phyloP scores from a whole-genome alignment of 108 stramenopile genomes.

The Fragilaria radians region DNA sequence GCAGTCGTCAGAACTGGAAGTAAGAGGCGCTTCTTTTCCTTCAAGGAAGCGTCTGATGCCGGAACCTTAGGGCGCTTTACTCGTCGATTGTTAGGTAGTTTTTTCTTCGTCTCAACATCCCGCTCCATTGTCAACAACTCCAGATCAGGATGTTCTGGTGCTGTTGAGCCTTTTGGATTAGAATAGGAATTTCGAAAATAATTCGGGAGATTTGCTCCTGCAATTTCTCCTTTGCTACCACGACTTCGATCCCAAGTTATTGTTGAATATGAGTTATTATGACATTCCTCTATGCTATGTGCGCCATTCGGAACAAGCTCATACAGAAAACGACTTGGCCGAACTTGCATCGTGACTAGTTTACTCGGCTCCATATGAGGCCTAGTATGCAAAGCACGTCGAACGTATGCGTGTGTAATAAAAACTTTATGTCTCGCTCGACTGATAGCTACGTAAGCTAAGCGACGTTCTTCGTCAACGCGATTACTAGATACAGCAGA shows the following conservation, averaged over 20 bases:
- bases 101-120: neutral
- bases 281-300: slow-evolving; percentile 13
- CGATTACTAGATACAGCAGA: slow-evolving; percentile 31
- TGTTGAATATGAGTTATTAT: slow-evolving; percentile 7
- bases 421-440: slow-evolving; percentile 44
- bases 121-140: neutral
- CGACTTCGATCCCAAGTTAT: slow-evolving; percentile 32
- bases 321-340: slow-evolving; percentile 46
- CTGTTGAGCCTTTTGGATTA: slow-evolving; percentile 13
- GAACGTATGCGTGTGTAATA: slow-evolving; percentile 41
- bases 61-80: neutral
- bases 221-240: slow-evolving; percentile 37
- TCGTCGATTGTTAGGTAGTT: neutral
- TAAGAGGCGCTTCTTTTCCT: no score
- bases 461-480: slow-evolving; percentile 54
- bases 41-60: no score
- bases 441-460: slow-evolving; percentile 56
- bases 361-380: slow-evolving; percentile 22
- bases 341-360: slow-evolving; percentile 30
- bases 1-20: neutral
- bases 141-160: neutral
- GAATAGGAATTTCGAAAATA: slow-evolving; percentile 28
- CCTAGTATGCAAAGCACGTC: slow-evolving; percentile 20
- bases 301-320: slow-evolving; percentile 35
- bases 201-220: slow-evolving; percentile 31